A percentile compares a stretch with the other conserved stretches of the same genome.
These are phyloP conservation scores for Yarrowia keelungensis DNA, from an alignment of 805 yeast genomes.

Conservation along the genomic window DNA sequence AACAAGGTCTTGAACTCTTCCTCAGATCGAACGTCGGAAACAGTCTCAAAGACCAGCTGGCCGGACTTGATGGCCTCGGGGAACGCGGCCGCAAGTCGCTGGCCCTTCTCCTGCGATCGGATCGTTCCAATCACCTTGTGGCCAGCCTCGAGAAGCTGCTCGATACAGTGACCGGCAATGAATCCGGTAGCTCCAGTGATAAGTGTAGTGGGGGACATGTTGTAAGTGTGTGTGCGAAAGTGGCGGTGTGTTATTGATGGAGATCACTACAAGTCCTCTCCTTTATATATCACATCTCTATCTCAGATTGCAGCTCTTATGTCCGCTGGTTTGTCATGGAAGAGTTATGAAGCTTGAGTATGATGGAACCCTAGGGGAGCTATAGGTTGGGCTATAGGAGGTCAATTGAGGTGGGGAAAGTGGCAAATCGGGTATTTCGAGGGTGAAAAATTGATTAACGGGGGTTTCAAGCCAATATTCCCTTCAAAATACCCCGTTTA, in stretches of 20 bases:
- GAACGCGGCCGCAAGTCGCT: conserved; percentile 43
- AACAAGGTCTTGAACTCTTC: conserved; percentile 59
- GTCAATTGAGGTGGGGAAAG: background rate
- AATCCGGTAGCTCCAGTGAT: conserved; percentile 58
- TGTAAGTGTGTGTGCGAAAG: background rate
- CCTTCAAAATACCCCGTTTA: too few relatives aligned
- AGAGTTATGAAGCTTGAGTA: background rate
- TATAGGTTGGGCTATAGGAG: background rate
- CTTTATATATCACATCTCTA: background rate
- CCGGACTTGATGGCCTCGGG: conserved; percentile 42
- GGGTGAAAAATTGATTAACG: too few relatives aligned
- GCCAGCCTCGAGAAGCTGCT: conserved; percentile 51
- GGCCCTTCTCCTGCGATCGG: conserved; percentile 55
- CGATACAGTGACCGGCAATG: conserved; percentile 55
- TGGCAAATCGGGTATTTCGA: too few relatives aligned
- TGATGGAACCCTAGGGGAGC: background rate
- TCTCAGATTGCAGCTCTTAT: background rate
- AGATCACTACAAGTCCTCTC: background rate
- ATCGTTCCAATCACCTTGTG: conserved; percentile 60
- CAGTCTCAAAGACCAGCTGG: conserved; percentile 46
- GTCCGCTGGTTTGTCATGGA: conserved; percentile 21
- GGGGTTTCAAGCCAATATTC: too few relatives aligned
- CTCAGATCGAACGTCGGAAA: conserved; percentile 47
- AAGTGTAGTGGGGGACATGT: conserved; percentile 45
- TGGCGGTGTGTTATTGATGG: background rate